Evolutionary conservation across 345 rosid genomes (phyloP), one percentile per base, ranked within the genome.

Genomic region (Populus deltoides): DNA sequence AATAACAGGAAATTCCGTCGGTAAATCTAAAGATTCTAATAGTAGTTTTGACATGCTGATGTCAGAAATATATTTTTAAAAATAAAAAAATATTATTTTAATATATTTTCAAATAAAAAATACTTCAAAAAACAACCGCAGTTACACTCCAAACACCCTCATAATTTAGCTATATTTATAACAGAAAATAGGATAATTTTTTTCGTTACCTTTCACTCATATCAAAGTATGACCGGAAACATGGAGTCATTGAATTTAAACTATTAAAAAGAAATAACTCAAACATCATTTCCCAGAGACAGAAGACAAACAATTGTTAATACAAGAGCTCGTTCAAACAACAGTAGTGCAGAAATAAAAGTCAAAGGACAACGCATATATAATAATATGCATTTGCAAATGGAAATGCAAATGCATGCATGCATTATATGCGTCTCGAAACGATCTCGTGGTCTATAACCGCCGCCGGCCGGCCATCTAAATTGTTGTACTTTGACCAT

Each of bases 1-100:
- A 2, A 0, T 2, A 3, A 31, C 3, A 31, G 3, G 3, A 31
- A 31, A 31, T 31, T 31, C 0, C 0, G 2, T 31, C 3, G 0
- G 3, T 0, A 31, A 31, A 31, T 31, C 33, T 31, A 31, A 31
- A 31, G 3, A 31, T 33, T 33, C 4, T 4, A 0, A 4, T 33
- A 33, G 0, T 33, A 4, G 5, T 33, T 33, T 33, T 3, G 35
- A 33, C 0, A 0, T 33, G 5, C 0, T 0, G 5, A 33, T 31
- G 33, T 31, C 0, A 3, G 3, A 29, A 29, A 29, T 29, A 29
- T 1, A 2, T 29, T 29, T 29, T 29, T 2, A 29, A 2, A 33
- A 33, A 33, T 33, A 33, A 4, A 33, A 31, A 4, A 33, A 25
- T 33, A 33, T 33, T 33, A 0, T 33, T 33, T 33, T 33, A 33